A percentile compares a stretch with the other conserved stretches of the same genome.
Evolutionary conservation across 2,329 filamentous ascomycete species (phyloP).

Genomic region (Eurotiales sp.): DNA sequence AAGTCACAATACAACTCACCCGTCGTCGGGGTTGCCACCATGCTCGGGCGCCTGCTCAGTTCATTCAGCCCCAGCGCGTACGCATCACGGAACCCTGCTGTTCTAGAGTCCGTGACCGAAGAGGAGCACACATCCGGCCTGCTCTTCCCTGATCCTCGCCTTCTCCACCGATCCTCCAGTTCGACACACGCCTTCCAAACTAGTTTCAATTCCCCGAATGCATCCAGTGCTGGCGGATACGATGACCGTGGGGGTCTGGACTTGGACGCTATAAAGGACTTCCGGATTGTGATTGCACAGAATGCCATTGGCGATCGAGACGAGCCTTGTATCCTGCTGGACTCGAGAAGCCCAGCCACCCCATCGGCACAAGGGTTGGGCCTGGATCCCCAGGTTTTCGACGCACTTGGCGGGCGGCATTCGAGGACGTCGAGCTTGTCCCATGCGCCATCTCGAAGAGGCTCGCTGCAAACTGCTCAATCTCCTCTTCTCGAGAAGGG

Average conservation of each 20-base stretch:
- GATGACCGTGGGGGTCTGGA: conserved; percentile 47
- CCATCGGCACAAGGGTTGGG: conserved; percentile 31
- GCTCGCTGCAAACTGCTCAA: conserved; percentile 26
- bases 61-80: conserved; percentile 41
- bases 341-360: conserved; percentile 34
- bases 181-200: conserved; percentile 41
- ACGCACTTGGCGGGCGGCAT: conserved; percentile 29
- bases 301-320: conserved; percentile 47
- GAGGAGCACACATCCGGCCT: conserved; percentile 48
- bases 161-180: conserved; percentile 38
- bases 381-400: conserved; percentile 30
- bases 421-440: conserved; percentile 38
- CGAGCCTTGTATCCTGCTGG: conserved; percentile 43
- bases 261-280: conserved; percentile 41
- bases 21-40: conserved; percentile 20
- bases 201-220: conserved; percentile 41
- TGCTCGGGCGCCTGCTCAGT: conserved; percentile 43
- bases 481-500: conserved; percentile 33
- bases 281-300: conserved; percentile 46
- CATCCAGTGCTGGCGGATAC: conserved; percentile 40
- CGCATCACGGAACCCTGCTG: conserved; percentile 32
- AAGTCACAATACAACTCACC: conserved; percentile 11
- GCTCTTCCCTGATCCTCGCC: conserved; percentile 44
- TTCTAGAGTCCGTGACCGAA: conserved; percentile 47
- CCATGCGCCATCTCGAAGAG: conserved; percentile 29